These are phyloP conservation scores for Colletotrichum sp. DNA, from an alignment of 2,329 filamentous ascomycete genomes.

Conservation along the genomic window DNA sequence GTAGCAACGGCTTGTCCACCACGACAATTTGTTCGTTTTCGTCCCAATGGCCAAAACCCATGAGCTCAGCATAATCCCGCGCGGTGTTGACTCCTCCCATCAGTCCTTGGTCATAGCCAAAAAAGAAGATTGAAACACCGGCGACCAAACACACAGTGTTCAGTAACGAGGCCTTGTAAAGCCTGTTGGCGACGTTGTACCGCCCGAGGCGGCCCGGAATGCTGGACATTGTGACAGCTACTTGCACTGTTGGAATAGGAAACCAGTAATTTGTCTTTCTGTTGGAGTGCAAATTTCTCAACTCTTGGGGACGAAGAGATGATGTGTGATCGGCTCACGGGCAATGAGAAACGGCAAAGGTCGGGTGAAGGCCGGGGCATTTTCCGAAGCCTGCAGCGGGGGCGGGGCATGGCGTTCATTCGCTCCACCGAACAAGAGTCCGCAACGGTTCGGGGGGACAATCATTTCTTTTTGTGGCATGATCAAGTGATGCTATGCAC, in stretches of 20 bases:
- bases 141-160: constrained; percentile 68
- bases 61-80: constrained; percentile 66
- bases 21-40: constrained; percentile 51
- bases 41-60: constrained; percentile 68
- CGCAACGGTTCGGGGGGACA: neutral
- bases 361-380: neutral
- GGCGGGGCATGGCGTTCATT: neutral
- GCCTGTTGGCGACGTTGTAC: constrained; percentile 48
- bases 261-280: neutral
- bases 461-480: neutral
- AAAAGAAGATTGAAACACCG: constrained; percentile 72
- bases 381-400: constrained; percentile 3
- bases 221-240: neutral
- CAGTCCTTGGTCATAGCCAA: constrained; percentile 62
- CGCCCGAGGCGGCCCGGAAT: neutral
- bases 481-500: neutral
- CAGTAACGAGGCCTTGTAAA: constrained; percentile 61
- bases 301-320: neutral
- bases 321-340: neutral
- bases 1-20: constrained; percentile 55
- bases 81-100: constrained; percentile 73
- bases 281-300: neutral
- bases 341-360: neutral
- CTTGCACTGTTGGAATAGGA: neutral
- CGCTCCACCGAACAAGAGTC: neutral